Evolutionary conservation across 1,284 basidiomycete species (phyloP).

Genomic region (Taiwanofungus camphoratus): DNA sequence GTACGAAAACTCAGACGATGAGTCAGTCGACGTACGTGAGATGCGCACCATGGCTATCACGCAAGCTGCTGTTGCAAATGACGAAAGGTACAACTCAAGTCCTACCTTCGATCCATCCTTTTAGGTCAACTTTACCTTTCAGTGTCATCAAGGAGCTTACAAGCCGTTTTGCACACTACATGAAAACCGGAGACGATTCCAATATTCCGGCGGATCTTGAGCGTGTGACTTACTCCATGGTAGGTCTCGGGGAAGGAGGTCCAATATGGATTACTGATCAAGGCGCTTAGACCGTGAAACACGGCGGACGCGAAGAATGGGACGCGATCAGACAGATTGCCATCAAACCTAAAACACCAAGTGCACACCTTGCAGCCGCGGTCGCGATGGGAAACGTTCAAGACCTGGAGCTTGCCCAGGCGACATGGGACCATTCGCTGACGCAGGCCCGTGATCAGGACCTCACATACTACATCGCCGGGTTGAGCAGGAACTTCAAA

Average conservation of each 20-base stretch:
- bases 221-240: conserved; percentile 43
- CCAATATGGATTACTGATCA: not conserved
- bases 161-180: conserved; percentile 68
- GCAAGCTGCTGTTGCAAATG: conserved; percentile 59
- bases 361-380: conserved; percentile 67
- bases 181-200: conserved; percentile 73
- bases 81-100: conserved; percentile 41
- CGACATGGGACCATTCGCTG: conserved; percentile 56
- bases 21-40: conserved; percentile 69
- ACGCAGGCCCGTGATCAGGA: conserved; percentile 61
- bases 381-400: conserved; percentile 40
- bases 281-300: conserved; percentile 42
- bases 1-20: conserved; percentile 67
- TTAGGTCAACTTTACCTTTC: not conserved
- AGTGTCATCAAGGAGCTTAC: conserved; percentile 75
- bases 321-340: conserved; percentile 69
- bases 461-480: conserved; percentile 49
- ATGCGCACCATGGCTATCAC: conserved; percentile 76
- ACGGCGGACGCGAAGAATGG: conserved; percentile 67
- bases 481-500: conserved; percentile 38
- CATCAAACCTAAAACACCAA: conserved; percentile 70
- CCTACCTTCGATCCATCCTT: not conserved
- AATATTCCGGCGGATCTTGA: conserved; percentile 78
- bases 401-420: conserved; percentile 44
- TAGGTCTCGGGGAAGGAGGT: conserved; percentile 28